These are phyloP conservation scores for Fusarium acutatum DNA, from an alignment of 2,329 filamentous ascomycete species.

Conservation along the genomic window DNA sequence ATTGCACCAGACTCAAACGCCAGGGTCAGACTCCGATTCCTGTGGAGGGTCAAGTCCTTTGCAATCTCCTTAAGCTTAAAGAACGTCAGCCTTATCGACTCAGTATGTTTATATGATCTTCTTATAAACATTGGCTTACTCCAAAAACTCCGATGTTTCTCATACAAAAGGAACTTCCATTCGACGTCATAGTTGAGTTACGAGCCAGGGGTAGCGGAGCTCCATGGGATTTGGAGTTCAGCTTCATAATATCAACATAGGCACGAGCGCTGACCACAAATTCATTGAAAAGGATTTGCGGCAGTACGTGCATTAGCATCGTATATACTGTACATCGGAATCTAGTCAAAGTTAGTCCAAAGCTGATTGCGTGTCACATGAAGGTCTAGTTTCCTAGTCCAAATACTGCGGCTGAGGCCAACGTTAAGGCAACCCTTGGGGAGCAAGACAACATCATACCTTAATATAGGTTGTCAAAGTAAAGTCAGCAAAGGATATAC, in stretches of 20 bases:
- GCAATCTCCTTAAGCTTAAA: constrained; percentile 10
- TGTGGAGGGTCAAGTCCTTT: constrained; percentile 3
- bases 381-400: not conserved
- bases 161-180: not conserved
- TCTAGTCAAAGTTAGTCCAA: not conserved
- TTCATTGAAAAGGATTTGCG: no score
- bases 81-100: constrained; percentile 19
- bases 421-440: not conserved
- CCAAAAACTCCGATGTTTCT: not conserved
- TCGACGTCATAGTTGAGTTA: constrained; percentile 13
- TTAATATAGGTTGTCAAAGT: not conserved
- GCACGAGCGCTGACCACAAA: not conserved
- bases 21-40: constrained; percentile 2
- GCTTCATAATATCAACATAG: not conserved
- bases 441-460: not conserved
- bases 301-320: not conserved
- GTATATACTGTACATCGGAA: not conserved
- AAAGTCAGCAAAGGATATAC: not conserved
- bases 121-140: not conserved
- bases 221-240: not conserved
- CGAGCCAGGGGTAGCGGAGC: not conserved
- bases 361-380: not conserved
- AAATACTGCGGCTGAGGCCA: not conserved
- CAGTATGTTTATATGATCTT: not conserved
- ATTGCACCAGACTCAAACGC: constrained; percentile 2